Conservation (phyloP, 345 rosid genomes). For the Dipteronia dyeriana region DNA sequence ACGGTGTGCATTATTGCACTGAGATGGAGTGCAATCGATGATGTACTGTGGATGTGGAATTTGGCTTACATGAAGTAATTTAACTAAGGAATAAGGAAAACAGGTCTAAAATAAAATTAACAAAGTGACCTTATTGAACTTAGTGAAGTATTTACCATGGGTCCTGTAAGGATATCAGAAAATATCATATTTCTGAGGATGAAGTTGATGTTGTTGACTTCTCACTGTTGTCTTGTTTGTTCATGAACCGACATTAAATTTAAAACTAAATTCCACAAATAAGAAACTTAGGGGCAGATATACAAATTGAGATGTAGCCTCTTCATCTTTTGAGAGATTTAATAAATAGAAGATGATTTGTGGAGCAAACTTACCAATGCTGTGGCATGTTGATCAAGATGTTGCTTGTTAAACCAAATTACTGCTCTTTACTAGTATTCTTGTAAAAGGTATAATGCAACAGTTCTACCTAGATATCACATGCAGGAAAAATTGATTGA, state of each 20-base stretch:
- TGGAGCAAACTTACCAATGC: not conserved
- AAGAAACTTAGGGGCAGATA: not conserved
- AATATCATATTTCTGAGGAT: not conserved
- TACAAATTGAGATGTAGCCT: not conserved
- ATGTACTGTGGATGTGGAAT: not conserved
- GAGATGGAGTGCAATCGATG: not conserved
- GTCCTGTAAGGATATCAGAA: not conserved
- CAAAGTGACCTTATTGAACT: not conserved
- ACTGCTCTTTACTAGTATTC: not conserved
- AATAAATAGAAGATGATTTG: conserved; percentile 6
- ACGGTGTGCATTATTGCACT: not conserved
- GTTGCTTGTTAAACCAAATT: conserved; percentile 3
- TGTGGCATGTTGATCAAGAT: conserved; percentile 12
- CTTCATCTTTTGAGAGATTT: not conserved
- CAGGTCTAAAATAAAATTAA: not conserved
- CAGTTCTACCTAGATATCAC: not conserved
- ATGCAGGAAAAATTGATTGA: conserved; percentile 6
- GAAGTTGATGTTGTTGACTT: not conserved
- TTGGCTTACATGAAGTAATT: not conserved
- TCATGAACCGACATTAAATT: not conserved
- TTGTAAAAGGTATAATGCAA: not conserved
- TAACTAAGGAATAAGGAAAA: not conserved
- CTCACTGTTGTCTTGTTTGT: not conserved
- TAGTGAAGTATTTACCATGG: not conserved
- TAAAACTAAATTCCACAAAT: conserved; percentile 5